Conservation (phyloP, 768 basidiomycete species). For the Mycena floridula region DNA sequence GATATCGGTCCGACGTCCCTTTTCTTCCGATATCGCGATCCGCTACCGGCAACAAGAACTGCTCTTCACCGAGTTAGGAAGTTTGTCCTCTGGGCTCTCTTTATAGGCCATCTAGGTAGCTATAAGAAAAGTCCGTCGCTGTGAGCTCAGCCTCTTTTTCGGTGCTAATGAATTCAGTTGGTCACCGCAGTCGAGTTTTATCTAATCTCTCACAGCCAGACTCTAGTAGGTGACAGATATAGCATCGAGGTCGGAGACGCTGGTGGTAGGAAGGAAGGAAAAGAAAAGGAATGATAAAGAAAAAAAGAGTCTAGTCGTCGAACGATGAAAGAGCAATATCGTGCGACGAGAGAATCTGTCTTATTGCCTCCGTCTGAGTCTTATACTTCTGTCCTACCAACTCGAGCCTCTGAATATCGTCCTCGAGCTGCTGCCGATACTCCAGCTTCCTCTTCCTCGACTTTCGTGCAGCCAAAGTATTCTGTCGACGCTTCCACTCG, state of each 20-base stretch:
- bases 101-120: too few relatives aligned
- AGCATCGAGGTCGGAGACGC: conserved; percentile 22
- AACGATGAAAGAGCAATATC: conserved; percentile 53
- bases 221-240: conserved; percentile 15
- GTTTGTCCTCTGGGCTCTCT: too few relatives aligned
- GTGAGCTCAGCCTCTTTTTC: too few relatives aligned
- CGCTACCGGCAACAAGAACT: too few relatives aligned
- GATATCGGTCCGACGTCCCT: too few relatives aligned
- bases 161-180: too few relatives aligned
- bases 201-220: too few relatives aligned
- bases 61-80: too few relatives aligned
- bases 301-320: conserved; percentile 15
- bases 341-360: conserved; percentile 52
- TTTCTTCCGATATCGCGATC: too few relatives aligned
- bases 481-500: conserved; percentile 73
- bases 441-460: conserved; percentile 70
- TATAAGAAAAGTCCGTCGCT: too few relatives aligned
- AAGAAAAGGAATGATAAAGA: conserved; percentile 4
- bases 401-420: conserved; percentile 42
- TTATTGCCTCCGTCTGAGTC: conserved; percentile 41
- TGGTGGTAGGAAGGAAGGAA: too few relatives aligned
- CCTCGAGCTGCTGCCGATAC: conserved; percentile 62
- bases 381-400: conserved; percentile 61
- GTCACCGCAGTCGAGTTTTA: too few relatives aligned
- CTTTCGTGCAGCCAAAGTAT: conserved; percentile 80